phyloP scores from a whole-genome alignment of 495 filamentous ascomycete genomes.

The Aspergillus haitiensis region DNA sequence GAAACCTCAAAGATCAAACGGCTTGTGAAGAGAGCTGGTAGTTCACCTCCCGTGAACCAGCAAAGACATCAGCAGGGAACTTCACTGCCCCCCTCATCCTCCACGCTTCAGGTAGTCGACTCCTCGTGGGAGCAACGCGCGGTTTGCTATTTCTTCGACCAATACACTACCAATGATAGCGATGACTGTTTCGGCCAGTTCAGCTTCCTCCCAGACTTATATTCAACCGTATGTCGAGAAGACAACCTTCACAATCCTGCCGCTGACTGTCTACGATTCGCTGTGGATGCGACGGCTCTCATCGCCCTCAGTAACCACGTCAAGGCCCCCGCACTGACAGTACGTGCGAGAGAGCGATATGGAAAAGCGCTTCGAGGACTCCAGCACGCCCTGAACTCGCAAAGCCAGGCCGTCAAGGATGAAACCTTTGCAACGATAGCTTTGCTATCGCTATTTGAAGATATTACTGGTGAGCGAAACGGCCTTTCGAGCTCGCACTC shows the following conservation, averaged over 20 bases:
- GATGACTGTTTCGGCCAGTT: constrained; percentile 35
- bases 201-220: constrained; percentile 40
- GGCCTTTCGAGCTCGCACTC: constrained; percentile 45
- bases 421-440: constrained; percentile 46
- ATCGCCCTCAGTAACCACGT: constrained; percentile 38
- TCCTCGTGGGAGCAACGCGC: constrained; percentile 44
- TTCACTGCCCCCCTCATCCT: constrained; percentile 13
- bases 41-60: constrained; percentile 10
- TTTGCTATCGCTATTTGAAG: constrained; percentile 42
- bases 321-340: constrained; percentile 31
- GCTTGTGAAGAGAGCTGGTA: constrained; percentile 28
- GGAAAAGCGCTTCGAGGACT: constrained; percentile 38
- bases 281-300: constrained; percentile 43
- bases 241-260: constrained; percentile 16
- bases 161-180: constrained; percentile 34
- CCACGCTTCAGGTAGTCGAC: constrained; percentile 31
- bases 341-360: constrained; percentile 37
- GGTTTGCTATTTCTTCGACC: constrained; percentile 48
- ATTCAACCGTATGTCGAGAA: constrained; percentile 31
- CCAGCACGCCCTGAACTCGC: constrained; percentile 32
- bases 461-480: constrained; percentile 44
- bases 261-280: constrained; percentile 37
- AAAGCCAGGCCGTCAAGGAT: constrained; percentile 37
- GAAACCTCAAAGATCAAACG: constrained; percentile 39
- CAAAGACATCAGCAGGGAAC: constrained; percentile 4